phyloP scores from a whole-genome alignment of 1,284 basidiomycete genomes.

The Leccinum subspadiceum region DNA sequence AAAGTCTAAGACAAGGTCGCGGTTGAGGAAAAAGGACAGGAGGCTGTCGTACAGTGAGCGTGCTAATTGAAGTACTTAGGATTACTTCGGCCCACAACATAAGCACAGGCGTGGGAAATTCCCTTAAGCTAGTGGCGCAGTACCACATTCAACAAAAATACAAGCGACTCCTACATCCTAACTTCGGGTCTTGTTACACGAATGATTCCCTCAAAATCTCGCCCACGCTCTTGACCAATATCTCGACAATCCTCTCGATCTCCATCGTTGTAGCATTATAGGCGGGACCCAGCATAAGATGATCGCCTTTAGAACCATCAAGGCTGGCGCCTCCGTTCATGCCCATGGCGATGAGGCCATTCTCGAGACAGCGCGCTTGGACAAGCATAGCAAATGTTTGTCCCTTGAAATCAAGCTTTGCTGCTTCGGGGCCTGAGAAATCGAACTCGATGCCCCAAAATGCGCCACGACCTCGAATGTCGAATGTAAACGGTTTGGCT shows the following conservation, averaged over 20 bases:
- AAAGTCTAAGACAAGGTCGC: slow-evolving; percentile 26
- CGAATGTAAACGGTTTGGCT: slow-evolving; percentile 65
- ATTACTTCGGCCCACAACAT: slow-evolving; percentile 24
- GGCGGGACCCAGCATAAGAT: slow-evolving; percentile 68
- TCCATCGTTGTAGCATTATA: slow-evolving; percentile 70
- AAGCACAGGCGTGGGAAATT: slow-evolving; percentile 34
- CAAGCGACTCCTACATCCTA: neutral
- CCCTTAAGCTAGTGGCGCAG: slow-evolving; percentile 13
- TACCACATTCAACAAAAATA: neutral
- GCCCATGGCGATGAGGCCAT: slow-evolving; percentile 69
- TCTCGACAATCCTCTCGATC: slow-evolving; percentile 61
- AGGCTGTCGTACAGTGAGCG: slow-evolving; percentile 14
- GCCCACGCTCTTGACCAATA: slow-evolving; percentile 62
- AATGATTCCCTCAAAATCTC: slow-evolving; percentile 48
- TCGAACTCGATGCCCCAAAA: slow-evolving; percentile 86
- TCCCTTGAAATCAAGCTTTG: slow-evolving; percentile 49
- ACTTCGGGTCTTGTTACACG: slow-evolving; percentile 6
- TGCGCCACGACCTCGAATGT: slow-evolving; percentile 75
- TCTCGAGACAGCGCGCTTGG: slow-evolving; percentile 62
- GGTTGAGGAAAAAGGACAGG: slow-evolving; percentile 29
- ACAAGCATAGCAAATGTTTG: slow-evolving; percentile 57
- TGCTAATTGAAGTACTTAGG: slow-evolving; percentile 28
- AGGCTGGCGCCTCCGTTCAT: slow-evolving; percentile 67
- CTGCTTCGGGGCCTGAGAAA: slow-evolving; percentile 44
- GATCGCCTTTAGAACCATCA: slow-evolving; percentile 70